A percentile compares a stretch with the other conserved stretches of the same genome.
These are phyloP conservation scores for Penicillium roqueforti DNA, from an alignment of 495 filamentous ascomycete genomes.

Conservation along the genomic window DNA sequence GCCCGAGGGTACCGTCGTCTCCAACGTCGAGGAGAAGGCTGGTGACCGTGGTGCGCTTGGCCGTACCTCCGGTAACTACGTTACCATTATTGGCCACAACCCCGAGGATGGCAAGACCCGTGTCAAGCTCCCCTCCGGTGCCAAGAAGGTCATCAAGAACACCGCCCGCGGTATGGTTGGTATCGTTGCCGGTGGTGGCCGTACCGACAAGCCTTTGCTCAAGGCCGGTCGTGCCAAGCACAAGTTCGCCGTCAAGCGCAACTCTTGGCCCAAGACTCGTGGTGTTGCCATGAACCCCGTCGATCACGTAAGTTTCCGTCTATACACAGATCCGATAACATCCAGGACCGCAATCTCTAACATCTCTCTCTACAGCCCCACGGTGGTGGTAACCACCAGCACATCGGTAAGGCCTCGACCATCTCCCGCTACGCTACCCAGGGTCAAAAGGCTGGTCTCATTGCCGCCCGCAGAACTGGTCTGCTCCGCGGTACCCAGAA, in stretches of 20 bases:
- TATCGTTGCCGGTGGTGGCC: constrained; percentile 97
- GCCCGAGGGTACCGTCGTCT: constrained; percentile 97
- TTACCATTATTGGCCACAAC: constrained; percentile 98
- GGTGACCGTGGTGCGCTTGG: constrained; percentile 95
- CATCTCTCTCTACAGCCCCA: constrained; percentile 61
- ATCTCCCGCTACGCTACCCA: constrained; percentile 95
- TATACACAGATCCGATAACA: background rate
- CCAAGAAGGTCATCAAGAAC: constrained; percentile 98
- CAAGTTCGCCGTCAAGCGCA: constrained; percentile 99
- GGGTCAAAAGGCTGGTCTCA: constrained; percentile 99
- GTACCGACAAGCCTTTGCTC: constrained; percentile 98
- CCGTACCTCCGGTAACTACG: constrained; percentile 97
- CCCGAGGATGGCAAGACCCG: constrained; percentile 98
- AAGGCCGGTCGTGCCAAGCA: constrained; percentile 99
- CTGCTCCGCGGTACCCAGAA: constrained; percentile 99
- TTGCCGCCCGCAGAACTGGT: constrained; percentile 98
- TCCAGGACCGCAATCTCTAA: constrained; percentile 25
- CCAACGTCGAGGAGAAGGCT: constrained; percentile 98
- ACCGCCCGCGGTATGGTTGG: constrained; percentile 95
- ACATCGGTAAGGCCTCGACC: constrained; percentile 99
- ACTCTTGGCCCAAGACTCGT: constrained; percentile 99
- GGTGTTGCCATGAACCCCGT: constrained; percentile 99
- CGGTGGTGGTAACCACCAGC: constrained; percentile 99
- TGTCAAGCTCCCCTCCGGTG: constrained; percentile 96
- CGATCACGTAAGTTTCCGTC: constrained; percentile 69